Evolutionary conservation across 331 rosid species (phyloP), one percentile per base, ranked within the genome.

Genomic region (Rosa hybrid): DNA sequence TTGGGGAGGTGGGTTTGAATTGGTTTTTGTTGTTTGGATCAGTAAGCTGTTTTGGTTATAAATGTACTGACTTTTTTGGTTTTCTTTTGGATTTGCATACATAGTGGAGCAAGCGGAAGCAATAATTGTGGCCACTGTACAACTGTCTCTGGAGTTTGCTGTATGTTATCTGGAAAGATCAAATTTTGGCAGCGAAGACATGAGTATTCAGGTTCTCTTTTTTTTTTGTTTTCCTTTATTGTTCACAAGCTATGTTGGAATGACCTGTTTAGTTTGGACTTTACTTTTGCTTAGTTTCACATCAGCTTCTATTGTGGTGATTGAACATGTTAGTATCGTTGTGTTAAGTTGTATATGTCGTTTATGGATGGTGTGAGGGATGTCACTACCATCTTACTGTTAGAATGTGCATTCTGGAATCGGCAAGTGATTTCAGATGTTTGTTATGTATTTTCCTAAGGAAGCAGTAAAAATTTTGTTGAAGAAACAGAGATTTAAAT

Each of bases 71-170:
- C 0, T 30, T 59, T 71, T 68, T 38, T 5, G 48, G 4, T 82
- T 34, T 67, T 42, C 20, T 63, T 27, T 63, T 63, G 11, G 3
- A 30, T 13, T 21, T 84, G 82, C 44, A 18, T 84, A 85, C 71
- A 75, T 49, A 96, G 99, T 90, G 87, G 97, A 93, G 87, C 89
- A 87, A 87, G 90, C 92, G 71, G 98, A 93, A 65, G 88, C 86
- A 45, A 78, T 90, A 72, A 84, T 92, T 51, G 86, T 92, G 82
- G 94, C 97, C 53, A 88, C 86, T 82, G 88, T 86, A 77, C 93
- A 90, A 74, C 83, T 77, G 71, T 87, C 98, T 12, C 81, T 90
- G 85, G 97, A 96, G 79, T 89, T 96, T 54, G 88, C 96, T 62
- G 75, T 92, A 51, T 84, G 91, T 75, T 92, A 86, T 81, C 86